Evolutionary conservation across 306 rosid species (phyloP).

Genomic region (Acacia melanoxylon): DNA sequence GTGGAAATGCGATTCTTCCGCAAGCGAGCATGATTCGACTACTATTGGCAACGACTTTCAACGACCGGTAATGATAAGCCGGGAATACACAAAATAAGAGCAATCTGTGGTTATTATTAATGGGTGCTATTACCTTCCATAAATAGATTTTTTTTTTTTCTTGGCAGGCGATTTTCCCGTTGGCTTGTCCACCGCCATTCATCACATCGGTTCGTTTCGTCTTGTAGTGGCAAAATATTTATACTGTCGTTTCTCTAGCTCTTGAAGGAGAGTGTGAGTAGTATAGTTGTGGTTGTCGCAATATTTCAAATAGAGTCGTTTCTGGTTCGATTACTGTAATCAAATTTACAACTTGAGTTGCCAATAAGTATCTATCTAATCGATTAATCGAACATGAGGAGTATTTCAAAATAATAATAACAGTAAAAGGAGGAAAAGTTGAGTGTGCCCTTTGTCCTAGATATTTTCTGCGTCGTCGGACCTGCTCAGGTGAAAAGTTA

Average conservation of each 20-base stretch:
- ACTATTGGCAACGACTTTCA: constrained; percentile 13
- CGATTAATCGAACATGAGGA: not conserved
- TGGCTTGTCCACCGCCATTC: not conserved
- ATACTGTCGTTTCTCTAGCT: not conserved
- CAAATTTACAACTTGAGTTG: not conserved
- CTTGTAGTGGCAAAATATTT: not conserved
- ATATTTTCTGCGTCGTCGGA: not conserved
- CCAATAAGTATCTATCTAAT: not conserved
- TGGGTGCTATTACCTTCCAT: not conserved
- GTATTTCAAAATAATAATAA: not conserved
- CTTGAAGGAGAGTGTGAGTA: not conserved
- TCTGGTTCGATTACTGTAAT: not conserved
- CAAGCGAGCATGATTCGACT: constrained; percentile 33
- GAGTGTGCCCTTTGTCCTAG: not conserved
- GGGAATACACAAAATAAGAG: not conserved
- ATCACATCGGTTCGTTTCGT: not conserved
- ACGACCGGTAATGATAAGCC: not conserved
- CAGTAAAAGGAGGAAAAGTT: not conserved
- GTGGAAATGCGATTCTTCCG: constrained; percentile 27
- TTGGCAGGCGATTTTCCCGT: not conserved
- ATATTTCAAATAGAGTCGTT: not conserved
- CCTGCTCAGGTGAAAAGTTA: not conserved
- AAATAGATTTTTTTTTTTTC: not conserved
- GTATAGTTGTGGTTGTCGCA: not conserved
- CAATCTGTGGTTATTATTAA: not conserved